A percentile compares a stretch with the other conserved stretches of the same genome.
phyloP scores from a whole-genome alignment of 2,329 filamentous ascomycete genomes.

The Salinomyces thailandicus region DNA sequence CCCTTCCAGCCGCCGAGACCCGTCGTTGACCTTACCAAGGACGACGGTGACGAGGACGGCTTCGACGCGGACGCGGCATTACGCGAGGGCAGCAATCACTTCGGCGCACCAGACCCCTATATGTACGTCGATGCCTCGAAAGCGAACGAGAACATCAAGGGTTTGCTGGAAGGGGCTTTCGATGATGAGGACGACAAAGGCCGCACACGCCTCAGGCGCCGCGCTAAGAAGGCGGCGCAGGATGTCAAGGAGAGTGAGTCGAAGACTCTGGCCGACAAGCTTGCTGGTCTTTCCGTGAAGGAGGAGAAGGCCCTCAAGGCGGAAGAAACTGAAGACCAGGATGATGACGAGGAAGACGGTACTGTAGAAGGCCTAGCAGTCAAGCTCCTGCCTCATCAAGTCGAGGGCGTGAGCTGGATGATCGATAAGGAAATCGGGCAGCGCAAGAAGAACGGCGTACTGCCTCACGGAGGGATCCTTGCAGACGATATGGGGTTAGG shows the following conservation, averaged over 20 bases:
- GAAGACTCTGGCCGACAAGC: conserved; percentile 33
- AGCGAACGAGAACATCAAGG: conserved; percentile 67
- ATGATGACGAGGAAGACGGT: conserved; percentile 47
- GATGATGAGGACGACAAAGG: conserved; percentile 57
- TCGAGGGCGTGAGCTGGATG: conserved; percentile 94
- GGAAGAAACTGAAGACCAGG: conserved; percentile 33
- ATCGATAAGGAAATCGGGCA: conserved; percentile 78
- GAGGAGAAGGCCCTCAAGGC: conserved; percentile 37
- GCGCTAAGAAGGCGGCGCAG: conserved; percentile 33
- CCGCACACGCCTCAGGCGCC: conserved; percentile 34
- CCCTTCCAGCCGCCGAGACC: conserved; percentile 23
- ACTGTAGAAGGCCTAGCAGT: conserved; percentile 73
- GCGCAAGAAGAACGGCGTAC: conserved; percentile 63
- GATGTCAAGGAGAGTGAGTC: conserved; percentile 26
- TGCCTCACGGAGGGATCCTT: conserved; percentile 87
- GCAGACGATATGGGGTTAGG: conserved; percentile 96
- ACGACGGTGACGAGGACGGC: conserved; percentile 34
- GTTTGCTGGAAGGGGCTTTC: conserved; percentile 69
- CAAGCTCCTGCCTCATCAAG: conserved; percentile 82
- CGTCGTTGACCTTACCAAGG: conserved; percentile 41
- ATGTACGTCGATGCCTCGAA: conserved; percentile 60
- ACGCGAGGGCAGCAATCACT: conserved; percentile 36
- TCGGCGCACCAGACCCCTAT: conserved; percentile 45
- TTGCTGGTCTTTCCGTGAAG: conserved; percentile 37
- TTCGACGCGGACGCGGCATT: conserved; percentile 40